A percentile compares a stretch with the other conserved stretches of the same genome.
phyloP scores from a whole-genome alignment of 768 basidiomycete genomes.

The Porphyrellus cyaneotinctus region DNA sequence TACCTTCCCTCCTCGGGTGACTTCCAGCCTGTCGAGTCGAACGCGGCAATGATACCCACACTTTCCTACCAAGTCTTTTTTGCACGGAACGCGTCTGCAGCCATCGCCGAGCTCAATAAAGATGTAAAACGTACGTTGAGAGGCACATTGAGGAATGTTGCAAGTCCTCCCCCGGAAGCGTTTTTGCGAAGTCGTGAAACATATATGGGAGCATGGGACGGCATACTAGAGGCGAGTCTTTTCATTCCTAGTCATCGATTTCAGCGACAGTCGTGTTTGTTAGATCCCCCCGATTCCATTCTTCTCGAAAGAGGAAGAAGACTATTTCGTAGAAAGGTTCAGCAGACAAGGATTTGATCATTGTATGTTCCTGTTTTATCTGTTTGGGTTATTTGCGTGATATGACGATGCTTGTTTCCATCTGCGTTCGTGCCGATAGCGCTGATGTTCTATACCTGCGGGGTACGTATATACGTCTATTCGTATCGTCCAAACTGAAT shows the following conservation, averaged over 20 bases:
- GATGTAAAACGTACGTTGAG: conserved; percentile 58
- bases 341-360: conserved; percentile 52
- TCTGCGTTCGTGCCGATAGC: conserved; percentile 34
- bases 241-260: not conserved
- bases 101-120: conserved; percentile 49
- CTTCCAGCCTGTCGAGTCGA: conserved; percentile 43
- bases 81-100: conserved; percentile 42
- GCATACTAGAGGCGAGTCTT: conserved; percentile 20
- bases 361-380: conserved; percentile 49
- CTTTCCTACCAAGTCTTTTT: conserved; percentile 67
- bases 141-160: conserved; percentile 48
- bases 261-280: not conserved
- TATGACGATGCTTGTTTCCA: not conserved
- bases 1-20: conserved; percentile 54
- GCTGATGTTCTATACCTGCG: conserved; percentile 59
- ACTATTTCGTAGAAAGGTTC: conserved; percentile 67
- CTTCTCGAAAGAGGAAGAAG: conserved; percentile 57
- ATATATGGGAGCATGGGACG: conserved; percentile 52
- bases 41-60: conserved; percentile 43
- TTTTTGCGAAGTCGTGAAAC: conserved; percentile 50
- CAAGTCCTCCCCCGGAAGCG: conserved; percentile 50
- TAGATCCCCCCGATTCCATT: conserved; percentile 63
- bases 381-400: not conserved
- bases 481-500: not conserved
- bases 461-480: conserved; percentile 32